These are phyloP conservation scores for Rhododendron kiyosumense DNA, from an alignment of 148 eudicot species.

Conservation along the genomic window DNA sequence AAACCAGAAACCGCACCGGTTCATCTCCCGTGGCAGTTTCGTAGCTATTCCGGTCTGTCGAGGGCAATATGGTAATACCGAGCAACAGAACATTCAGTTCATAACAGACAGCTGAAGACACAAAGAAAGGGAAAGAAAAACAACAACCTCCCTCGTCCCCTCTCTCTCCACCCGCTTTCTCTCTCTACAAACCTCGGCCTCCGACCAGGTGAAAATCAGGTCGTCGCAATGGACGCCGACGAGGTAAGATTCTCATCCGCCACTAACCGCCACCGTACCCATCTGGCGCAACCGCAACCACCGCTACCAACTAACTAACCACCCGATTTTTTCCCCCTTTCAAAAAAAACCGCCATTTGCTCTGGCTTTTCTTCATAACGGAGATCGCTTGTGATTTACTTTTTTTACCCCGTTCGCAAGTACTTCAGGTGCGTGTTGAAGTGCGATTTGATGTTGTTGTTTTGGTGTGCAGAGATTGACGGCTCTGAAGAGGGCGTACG, in stretches of 20 bases:
- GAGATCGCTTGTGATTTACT: constrained; percentile 14
- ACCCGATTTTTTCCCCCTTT: background rate
- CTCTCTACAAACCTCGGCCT: background rate
- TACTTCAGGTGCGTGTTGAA: background rate
- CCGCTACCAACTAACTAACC: constrained; percentile 17
- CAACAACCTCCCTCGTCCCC: background rate
- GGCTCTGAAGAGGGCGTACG: constrained; percentile 84
- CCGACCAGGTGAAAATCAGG: background rate
- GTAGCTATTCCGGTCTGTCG: constrained; percentile 1
- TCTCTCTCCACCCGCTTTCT: constrained; percentile 3
- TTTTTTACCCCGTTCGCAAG: background rate
- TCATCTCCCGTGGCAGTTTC: constrained; percentile 14
- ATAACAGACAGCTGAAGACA: constrained; percentile 55
- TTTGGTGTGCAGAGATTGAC: constrained; percentile 52
- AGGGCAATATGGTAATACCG: constrained; percentile 25
- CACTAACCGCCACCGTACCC: constrained; percentile 1
- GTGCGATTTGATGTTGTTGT: background rate
- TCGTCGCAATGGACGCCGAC: constrained; percentile 16
- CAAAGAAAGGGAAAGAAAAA: constrained; percentile 20
- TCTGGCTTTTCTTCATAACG: background rate
- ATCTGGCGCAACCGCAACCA: background rate
- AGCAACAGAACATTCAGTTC: constrained; percentile 44
- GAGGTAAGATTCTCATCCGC: constrained; percentile 7
- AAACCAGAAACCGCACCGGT: constrained; percentile 6
- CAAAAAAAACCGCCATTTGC: constrained; percentile 21